Base-by-base conservation (phyloP, 2,329 filamentous ascomycete species). In the Triangularia verruculosa region DNA sequence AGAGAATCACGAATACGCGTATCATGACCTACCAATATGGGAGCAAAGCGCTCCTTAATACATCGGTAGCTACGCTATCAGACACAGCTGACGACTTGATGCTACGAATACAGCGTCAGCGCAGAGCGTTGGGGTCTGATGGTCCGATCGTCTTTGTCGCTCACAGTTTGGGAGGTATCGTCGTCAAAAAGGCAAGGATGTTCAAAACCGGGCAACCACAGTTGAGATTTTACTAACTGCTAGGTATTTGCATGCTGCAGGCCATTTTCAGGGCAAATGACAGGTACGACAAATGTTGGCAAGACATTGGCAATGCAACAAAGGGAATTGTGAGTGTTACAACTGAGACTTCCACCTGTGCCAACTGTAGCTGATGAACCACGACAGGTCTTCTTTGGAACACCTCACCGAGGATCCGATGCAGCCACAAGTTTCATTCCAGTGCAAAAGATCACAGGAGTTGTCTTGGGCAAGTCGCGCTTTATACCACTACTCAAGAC, bases 151-250 rank as follows among this genome's bases (percentile, higher is more conserved):
- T 63, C 3, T 63, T 63, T 56, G 52, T 64, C 13, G 58, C 28
- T 7, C 62, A 64, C 54, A 64, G 62, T 34, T 43, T 64, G 25
- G 62, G 62, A 3, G 62, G 62, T 7, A 64, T 64, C 13, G 22
- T 64, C 6, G 32, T 57, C 52, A 64, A 64, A 47, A 25, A 64
- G 62, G 62, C 51, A 53, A 11, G 54, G 25, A 22, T 27, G 7
- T 3, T 28, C 11, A 9, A 8, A 11, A 12, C 39, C 24, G 6
- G 13, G 8, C 47, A n/a, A 20, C 43, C 24, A 15, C 27, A 2
- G 47, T 9, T 39, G 27, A 3, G 47, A 34, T 43, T 28, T n/a
- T 25, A 56, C 28, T 30, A 11, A 30, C 28, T 8, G 30, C 47
- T 25, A 56, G 17, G 7, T 56, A 15, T 25, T 27, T 4, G 27